Evolutionary conservation across 257 asterid species (phyloP).

Genomic region (Primulina eburnea): DNA sequence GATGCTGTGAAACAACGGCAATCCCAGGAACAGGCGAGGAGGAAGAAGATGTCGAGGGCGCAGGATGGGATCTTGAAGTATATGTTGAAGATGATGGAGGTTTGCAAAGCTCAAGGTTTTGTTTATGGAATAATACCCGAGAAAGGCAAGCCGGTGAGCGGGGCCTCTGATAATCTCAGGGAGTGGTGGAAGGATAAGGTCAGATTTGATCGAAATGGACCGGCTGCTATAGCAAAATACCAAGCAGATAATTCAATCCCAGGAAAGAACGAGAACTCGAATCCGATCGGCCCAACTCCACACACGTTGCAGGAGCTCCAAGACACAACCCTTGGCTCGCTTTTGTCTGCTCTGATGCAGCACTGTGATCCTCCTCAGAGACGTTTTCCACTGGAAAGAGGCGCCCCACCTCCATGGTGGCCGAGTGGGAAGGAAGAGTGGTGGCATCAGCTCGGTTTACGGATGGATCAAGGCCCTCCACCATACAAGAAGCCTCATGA

Average conservation of each 20-base stretch:
- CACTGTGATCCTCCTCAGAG: slow-evolving; percentile 34
- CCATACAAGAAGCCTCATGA: slow-evolving; percentile 33
- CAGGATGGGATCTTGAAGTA: slow-evolving; percentile 30
- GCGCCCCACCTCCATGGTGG: slow-evolving; percentile 30
- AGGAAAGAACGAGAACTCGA: slow-evolving; percentile 19
- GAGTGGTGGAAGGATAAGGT: slow-evolving; percentile 36
- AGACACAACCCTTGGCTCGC: slow-evolving; percentile 28
- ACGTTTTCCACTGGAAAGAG: slow-evolving; percentile 30
- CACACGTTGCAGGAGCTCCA: slow-evolving; percentile 29
- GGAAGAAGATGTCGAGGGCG: slow-evolving; percentile 33
- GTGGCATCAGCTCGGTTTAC: slow-evolving; percentile 29
- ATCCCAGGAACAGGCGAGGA: slow-evolving; percentile 31
- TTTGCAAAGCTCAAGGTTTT: slow-evolving; percentile 30
- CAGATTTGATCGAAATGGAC: slow-evolving; percentile 28
- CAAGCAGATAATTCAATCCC: slow-evolving; percentile 23
- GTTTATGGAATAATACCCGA: slow-evolving; percentile 30
- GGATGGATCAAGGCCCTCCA: slow-evolving; percentile 28
- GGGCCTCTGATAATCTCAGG: slow-evolving; percentile 31
- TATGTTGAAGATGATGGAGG: slow-evolving; percentile 34
- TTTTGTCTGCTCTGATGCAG: slow-evolving; percentile 29
- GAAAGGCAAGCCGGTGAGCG: slow-evolving; percentile 32
- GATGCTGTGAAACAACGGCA: slow-evolving; percentile 25
- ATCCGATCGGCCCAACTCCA: slow-evolving; percentile 23
- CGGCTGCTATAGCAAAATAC: slow-evolving; percentile 31
- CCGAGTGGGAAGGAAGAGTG: slow-evolving; percentile 30